Evolutionary conservation across 2,329 filamentous ascomycete genomes (phyloP).

Genomic region (Colletotrichum acutatum): DNA sequence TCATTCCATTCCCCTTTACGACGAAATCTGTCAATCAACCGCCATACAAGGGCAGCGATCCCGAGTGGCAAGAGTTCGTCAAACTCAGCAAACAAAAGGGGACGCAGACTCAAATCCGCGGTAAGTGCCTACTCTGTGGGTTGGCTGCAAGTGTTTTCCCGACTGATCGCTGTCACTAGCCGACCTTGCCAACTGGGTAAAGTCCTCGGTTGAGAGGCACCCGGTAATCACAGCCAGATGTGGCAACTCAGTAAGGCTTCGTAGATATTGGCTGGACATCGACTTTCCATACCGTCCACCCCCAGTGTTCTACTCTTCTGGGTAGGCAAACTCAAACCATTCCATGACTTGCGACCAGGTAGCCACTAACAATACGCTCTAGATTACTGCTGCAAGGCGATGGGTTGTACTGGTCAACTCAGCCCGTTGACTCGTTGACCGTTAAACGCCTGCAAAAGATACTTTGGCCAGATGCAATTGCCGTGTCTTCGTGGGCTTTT

Average conservation of each 20-base stretch:
- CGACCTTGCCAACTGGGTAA: conserved; percentile 56
- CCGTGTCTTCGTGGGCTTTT: conserved; percentile 63
- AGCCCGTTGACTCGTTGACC: conserved; percentile 58
- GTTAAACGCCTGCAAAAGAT: conserved; percentile 59
- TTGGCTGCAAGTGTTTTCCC: not conserved
- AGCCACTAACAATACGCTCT: conserved; percentile 38
- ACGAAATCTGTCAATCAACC: conserved; percentile 58
- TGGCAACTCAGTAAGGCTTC: conserved; percentile 60
- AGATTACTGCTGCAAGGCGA: conserved; percentile 64
- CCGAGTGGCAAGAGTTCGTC: conserved; percentile 72
- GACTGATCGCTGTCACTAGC: conserved; percentile 43
- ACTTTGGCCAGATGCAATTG: conserved; percentile 64
- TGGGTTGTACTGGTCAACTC: conserved; percentile 57
- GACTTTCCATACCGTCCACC: conserved; percentile 69
- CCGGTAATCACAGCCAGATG: conserved; percentile 54
- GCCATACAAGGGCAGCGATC: conserved; percentile 67
- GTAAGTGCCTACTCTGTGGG: not conserved
- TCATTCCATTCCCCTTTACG: conserved; percentile 72
- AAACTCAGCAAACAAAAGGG: conserved; percentile 65
- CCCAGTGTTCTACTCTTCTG: conserved; percentile 67
- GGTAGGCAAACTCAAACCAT: conserved; percentile 56
- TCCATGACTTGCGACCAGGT: too few species aligned
- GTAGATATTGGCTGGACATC: conserved; percentile 69
- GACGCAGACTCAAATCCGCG: conserved; percentile 55
- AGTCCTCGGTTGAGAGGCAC: conserved; percentile 53